phyloP scores from a whole-genome alignment of 2,329 filamentous ascomycete species.

The Raffaelea ambrosiae region DNA sequence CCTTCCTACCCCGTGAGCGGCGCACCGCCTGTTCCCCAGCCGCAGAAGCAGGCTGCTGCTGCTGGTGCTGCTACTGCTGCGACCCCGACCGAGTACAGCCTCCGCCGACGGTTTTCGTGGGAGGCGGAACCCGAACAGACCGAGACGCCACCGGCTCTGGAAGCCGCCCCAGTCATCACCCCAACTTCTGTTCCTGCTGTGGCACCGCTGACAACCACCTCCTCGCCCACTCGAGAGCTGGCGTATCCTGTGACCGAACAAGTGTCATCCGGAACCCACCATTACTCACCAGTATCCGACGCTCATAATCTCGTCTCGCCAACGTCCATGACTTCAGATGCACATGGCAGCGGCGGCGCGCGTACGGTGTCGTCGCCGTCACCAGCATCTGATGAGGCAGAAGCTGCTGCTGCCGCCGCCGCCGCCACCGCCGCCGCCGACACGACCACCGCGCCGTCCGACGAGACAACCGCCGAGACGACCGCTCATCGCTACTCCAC shows the following conservation, averaged over 20 bases:
- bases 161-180: neutral
- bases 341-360: too few species aligned
- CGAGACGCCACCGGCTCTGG: neutral
- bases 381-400: too few species aligned
- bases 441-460: too few species aligned
- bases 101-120: constrained; percentile 32
- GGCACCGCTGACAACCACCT: neutral
- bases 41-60: neutral
- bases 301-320: neutral
- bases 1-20: neutral
- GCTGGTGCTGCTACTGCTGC: too few species aligned
- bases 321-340: neutral
- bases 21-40: neutral
- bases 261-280: too few species aligned
- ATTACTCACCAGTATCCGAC: neutral
- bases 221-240: neutral
- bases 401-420: too few species aligned
- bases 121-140: constrained; percentile 23
- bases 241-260: neutral
- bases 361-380: too few species aligned
- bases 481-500: too few species aligned
- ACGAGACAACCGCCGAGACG: too few species aligned
- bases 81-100: neutral
- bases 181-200: neutral
- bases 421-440: too few species aligned